Base-by-base conservation (phyloP, 345 rosid species). In the Eucalyptus pauciflora region DNA sequence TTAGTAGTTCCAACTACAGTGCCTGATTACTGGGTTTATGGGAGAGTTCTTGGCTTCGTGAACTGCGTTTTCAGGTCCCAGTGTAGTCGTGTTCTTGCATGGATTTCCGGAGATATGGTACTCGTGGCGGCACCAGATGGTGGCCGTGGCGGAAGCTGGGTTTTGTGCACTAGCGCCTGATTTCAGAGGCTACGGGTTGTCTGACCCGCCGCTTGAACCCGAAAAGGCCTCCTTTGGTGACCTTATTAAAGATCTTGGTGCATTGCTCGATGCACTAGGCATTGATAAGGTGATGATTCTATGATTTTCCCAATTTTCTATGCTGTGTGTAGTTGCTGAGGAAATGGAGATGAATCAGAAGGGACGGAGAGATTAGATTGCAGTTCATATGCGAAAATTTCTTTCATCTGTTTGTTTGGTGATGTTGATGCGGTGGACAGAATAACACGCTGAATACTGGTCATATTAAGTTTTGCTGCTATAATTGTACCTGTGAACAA, bases 81-180 rank as follows among this genome's bases (percentile, higher is more conserved):
- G 92, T 52, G 93, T 85, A 87, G 93, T 94, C n/a, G 64, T 94
- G 41, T 93, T 94, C 93, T 88, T 95, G 87, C 95, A 95, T 14
- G 95, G 96, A 27, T 94, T 95, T 90, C 97, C 95, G 18, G 95
- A 95, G 92, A 93, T 93, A 89, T 95, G 96, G 96, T 95, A 94
- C 93, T 90, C 95, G 2, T 94, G 95, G 96, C 93, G 95, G 37
- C 90, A 94, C 93, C 94, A 93, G 92, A 93, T 94, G 93, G 86
- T 93, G 56, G 95, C 93, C n/a, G 79, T 93, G 8, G 94, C 94
- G 27, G 56, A 46, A 10, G 87, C 92, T 15, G 97, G 95, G 4
- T 94, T 90, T 92, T 91, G 95, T 14, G 91, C 93, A 1, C 90
- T 95, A 41, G 94, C 94, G 25, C 95, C 97, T 15, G 94, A 94